phyloP scores from a whole-genome alignment of 495 filamentous ascomycete species.

The Opeltia flavorubescens region DNA sequence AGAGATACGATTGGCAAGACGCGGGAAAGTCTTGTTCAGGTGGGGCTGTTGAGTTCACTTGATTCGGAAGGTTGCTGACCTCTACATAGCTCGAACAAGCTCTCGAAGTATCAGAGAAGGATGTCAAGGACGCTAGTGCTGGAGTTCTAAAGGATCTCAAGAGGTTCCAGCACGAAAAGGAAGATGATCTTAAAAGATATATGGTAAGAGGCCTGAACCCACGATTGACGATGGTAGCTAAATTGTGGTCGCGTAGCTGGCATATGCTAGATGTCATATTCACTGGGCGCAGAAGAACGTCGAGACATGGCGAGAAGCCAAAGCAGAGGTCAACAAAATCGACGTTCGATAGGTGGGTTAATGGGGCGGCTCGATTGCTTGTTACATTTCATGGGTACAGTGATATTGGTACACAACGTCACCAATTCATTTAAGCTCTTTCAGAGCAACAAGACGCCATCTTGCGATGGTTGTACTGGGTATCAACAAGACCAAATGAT shows the following conservation, averaged over 20 bases:
- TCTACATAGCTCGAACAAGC: constrained; percentile 70
- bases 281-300: constrained; percentile 98
- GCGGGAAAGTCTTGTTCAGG: constrained; percentile 53
- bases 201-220: constrained; percentile 53
- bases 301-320: constrained; percentile 92
- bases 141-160: constrained; percentile 80
- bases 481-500: too few species aligned
- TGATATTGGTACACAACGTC: background rate
- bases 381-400: too few species aligned
- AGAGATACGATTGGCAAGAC: constrained; percentile 94
- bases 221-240: constrained; percentile 1
- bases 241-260: constrained; percentile 40
- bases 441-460: background rate
- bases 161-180: constrained; percentile 87
- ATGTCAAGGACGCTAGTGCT: constrained; percentile 78
- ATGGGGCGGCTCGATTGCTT: background rate
- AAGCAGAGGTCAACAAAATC: constrained; percentile 85
- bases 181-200: constrained; percentile 81
- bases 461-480: too few species aligned
- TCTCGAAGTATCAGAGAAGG: constrained; percentile 67
- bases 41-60: too few species aligned
- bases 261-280: constrained; percentile 86
- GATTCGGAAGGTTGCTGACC: constrained; percentile 1
- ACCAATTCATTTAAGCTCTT: too few species aligned
- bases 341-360: constrained; percentile 29